Evolutionary conservation across 1,284 basidiomycete species (phyloP), one percentile per base, ranked within the genome.

Genomic region (Moniliophthora roreri): DNA sequence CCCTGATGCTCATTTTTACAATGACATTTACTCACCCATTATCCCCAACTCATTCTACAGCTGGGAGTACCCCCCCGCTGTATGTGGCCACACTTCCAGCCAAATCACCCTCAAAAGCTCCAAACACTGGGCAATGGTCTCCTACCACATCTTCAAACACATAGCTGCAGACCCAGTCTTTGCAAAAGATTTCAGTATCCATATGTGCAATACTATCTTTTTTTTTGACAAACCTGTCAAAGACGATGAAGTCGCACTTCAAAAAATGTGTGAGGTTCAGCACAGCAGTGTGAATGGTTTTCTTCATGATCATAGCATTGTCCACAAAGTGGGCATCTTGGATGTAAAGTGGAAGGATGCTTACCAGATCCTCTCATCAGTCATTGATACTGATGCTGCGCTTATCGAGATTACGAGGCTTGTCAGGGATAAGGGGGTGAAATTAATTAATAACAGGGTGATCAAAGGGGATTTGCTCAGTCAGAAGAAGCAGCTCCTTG

Each of bases 381-480:
- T 69, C 52, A 65, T 73, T 50, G 71, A 72, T 56, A 72, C 70
- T 9, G 71, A 73, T 59, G 60, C 58, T n/a, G 67, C 66, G 53
- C 69, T 72, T 67, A 56, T 54, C 32, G 69, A 67, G 66, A 55
- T 72, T 35, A 61, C 58, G 18, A 48, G 57, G 36, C 57, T 68
- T 11, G 64, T 72, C 32, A 58, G 57, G 23, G 55, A 56, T 46
- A 72, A 72, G 54, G 70, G 69, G 16, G 69, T 62, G 1, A 57
- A 60, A 28, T 58, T 70, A 38, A 59, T 67, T 36, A 69, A 69
- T 2, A 61, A 61, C 16, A 64, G 60, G 21, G 67, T 66, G 9
- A 62, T 73, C 51, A 47, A 53, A 0, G 63, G 61, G 21, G 64
- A 66, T 38, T 48, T 66, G 20, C 46, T 66, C 15, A 50, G 47